Conservation (phyloP, 352 stramenopile species). For the Phytophthora pistaciae region DNA sequence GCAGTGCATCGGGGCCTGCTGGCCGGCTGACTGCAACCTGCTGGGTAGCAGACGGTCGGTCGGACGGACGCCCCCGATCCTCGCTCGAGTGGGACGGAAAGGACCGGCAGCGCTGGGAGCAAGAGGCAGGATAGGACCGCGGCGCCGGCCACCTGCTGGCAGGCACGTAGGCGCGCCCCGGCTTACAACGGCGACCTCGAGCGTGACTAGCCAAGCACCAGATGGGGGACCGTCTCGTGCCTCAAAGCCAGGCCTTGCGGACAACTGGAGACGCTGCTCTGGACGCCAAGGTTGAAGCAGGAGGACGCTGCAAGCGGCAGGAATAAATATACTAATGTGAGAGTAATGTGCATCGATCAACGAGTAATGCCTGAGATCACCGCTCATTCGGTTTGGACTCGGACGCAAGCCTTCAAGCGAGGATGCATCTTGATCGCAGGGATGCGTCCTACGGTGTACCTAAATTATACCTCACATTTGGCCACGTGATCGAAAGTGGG, state of each 20-base stretch:
- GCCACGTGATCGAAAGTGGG: slow-evolving; percentile 29
- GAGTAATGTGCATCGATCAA: no score
- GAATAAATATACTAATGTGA: background rate
- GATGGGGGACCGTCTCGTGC: background rate
- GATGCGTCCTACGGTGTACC: slow-evolving; percentile 20
- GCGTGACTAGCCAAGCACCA: slow-evolving; percentile 4
- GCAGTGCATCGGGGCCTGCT: slow-evolving; percentile 2
- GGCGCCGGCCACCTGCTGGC: slow-evolving; percentile 27
- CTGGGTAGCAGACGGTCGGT: slow-evolving; percentile 35
- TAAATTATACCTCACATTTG: slow-evolving; percentile 14
- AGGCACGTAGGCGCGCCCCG: slow-evolving; percentile 19
- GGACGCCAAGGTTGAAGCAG: background rate
- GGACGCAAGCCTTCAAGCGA: background rate
- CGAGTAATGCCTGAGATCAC: background rate
- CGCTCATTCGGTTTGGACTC: background rate
- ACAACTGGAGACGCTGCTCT: background rate
- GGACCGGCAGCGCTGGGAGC: slow-evolving; percentile 28
- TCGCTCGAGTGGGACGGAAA: slow-evolving; percentile 34
- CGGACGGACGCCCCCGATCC: slow-evolving; percentile 11
- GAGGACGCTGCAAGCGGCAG: background rate
- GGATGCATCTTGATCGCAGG: background rate
- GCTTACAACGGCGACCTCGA: background rate
- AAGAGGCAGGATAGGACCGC: slow-evolving; percentile 29
- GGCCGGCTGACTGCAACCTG: slow-evolving; percentile 16
- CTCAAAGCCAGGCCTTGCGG: slow-evolving; percentile 4